phyloP scores from a whole-genome alignment of 169 alveolate species.

The Cryptosporidium sp. region DNA sequence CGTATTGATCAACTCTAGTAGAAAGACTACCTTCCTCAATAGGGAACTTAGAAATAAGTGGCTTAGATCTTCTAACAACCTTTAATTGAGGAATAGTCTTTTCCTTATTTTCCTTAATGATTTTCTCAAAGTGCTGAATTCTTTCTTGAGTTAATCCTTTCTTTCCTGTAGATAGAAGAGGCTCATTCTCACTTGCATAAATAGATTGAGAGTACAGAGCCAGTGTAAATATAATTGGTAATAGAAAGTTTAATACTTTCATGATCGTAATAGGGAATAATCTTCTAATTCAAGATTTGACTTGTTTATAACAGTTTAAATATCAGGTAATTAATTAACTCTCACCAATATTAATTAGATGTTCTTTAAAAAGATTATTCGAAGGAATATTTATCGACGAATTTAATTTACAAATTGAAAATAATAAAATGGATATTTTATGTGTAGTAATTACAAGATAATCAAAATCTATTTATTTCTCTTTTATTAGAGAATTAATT shows the following conservation, averaged over 20 bases:
- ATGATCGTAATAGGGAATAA: not conserved
- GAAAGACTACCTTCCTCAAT: not conserved
- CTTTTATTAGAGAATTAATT: not conserved
- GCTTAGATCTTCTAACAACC: constrained; percentile 42
- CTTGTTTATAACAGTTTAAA: too few species aligned
- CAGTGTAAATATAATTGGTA: not conserved
- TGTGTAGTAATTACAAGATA: not conserved
- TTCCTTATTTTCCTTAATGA: constrained; percentile 2
- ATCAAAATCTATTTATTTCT: constrained; percentile 19
- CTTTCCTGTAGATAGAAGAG: not conserved
- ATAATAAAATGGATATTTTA: not conserved
- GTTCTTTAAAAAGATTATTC: not conserved
- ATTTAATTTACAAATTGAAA: not conserved
- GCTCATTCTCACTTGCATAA: not conserved
- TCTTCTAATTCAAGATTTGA: not conserved
- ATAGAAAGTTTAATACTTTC: constrained; percentile 10
- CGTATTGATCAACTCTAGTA: not conserved
- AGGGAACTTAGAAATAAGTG: constrained; percentile 7
- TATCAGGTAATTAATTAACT: not conserved
- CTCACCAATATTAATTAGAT: not conserved
- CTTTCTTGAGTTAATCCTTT: constrained; percentile 46
- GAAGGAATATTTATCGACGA: not conserved
- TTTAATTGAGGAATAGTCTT: not conserved
- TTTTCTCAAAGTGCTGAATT: constrained; percentile 41
- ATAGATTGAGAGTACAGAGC: not conserved